phyloP scores from a whole-genome alignment of 192 early-diverging fungal species.

The Chytriomyces hyalinus region DNA sequence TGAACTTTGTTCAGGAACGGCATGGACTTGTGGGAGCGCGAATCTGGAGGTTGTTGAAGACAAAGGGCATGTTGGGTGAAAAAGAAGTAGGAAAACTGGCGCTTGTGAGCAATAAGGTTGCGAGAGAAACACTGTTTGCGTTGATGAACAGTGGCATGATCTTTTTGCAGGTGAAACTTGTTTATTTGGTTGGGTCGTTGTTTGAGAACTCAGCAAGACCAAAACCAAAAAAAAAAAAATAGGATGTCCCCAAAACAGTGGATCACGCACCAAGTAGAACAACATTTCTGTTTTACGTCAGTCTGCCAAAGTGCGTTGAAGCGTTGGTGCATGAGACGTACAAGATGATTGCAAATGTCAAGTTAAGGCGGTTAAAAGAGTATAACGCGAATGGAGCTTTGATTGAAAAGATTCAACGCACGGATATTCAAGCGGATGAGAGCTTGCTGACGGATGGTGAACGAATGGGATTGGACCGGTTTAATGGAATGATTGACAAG shows the following conservation, averaged over 20 bases:
- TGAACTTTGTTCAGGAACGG: constrained; percentile 43
- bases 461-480: constrained; percentile 23
- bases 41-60: constrained; percentile 49
- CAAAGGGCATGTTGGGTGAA: constrained; percentile 50
- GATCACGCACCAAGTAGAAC: constrained; percentile 55
- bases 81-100: constrained; percentile 55
- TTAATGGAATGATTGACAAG: constrained; percentile 35
- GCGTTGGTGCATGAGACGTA: constrained; percentile 44
- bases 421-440: constrained; percentile 45
- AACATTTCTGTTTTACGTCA: constrained; percentile 51
- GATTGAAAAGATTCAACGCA: constrained; percentile 51
- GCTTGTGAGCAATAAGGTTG: constrained; percentile 46
- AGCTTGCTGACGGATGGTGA: constrained; percentile 46
- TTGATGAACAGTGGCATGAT: constrained; percentile 47
- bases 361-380: constrained; percentile 45
- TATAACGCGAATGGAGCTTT: constrained; percentile 31
- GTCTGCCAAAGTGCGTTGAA: constrained; percentile 39
- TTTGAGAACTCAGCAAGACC: no score
- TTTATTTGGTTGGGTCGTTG: background rate
- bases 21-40: constrained; percentile 45
- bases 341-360: constrained; percentile 43
- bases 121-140: constrained; percentile 44
- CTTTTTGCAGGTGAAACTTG: constrained; percentile 49
- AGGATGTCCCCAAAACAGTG: constrained; percentile 56
- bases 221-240: background rate